These are phyloP conservation scores for Colletotrichum lupini DNA, from an alignment of 2,329 filamentous ascomycete genomes.

Conservation along the genomic window DNA sequence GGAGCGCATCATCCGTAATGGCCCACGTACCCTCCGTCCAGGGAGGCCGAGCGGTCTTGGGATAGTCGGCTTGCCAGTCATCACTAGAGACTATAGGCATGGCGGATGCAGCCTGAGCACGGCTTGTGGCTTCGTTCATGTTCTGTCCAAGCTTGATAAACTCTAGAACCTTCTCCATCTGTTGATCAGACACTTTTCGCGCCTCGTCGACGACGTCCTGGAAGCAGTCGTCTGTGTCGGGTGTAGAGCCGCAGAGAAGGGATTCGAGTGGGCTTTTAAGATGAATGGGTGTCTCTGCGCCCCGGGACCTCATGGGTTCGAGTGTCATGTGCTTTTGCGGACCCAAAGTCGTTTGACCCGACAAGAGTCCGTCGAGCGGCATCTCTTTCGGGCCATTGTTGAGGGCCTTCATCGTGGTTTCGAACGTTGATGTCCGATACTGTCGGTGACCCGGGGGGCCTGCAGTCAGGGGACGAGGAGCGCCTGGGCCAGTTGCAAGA, in stretches of 20 bases:
- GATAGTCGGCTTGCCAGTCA: constrained; percentile 41
- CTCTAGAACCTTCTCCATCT: not conserved
- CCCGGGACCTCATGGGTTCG: not conserved
- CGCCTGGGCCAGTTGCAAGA: constrained; percentile 50
- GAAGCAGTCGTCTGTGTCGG: not conserved
- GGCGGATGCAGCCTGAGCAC: not conserved
- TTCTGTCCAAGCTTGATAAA: not conserved
- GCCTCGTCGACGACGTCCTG: constrained; percentile 2
- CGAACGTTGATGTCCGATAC: constrained; percentile 56
- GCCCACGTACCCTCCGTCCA: constrained; percentile 37
- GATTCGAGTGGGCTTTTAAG: not conserved
- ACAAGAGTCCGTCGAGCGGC: constrained; percentile 38
- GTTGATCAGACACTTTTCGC: constrained; percentile 10
- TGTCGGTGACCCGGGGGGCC: constrained; percentile 66
- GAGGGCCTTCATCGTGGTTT: constrained; percentile 49
- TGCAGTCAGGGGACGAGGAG: constrained; percentile 63
- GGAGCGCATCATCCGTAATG: constrained; percentile 39
- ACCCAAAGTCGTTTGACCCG: constrained; percentile 38
- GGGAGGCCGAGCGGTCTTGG: constrained; percentile 13
- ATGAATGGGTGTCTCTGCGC: constrained; percentile 17
- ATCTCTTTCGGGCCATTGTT: constrained; percentile 41
- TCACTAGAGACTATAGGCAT: constrained; percentile 3
- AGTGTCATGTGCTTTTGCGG: constrained; percentile 32
- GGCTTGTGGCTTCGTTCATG: not conserved
- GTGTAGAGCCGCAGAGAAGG: constrained; percentile 4